Evolutionary conservation across 306 rosid genomes (phyloP).

Genomic region (Dicorynia guianensis): DNA sequence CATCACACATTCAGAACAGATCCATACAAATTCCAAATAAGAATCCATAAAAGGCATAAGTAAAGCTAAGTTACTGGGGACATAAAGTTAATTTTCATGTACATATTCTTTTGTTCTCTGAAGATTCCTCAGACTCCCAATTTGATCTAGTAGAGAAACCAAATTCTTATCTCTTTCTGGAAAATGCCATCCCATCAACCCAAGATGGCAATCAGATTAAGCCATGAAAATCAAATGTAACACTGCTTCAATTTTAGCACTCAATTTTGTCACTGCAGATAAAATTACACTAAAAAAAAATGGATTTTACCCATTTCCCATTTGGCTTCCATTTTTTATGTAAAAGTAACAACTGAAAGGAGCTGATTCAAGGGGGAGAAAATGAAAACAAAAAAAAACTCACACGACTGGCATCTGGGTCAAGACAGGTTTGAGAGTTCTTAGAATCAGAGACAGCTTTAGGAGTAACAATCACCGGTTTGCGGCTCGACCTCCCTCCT

Average conservation of each 20-base stretch:
- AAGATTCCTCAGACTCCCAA: not conserved
- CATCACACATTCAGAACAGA: slow-evolving; percentile 20
- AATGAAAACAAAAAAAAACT: slow-evolving; percentile 28
- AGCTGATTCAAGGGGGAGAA: too few relatives aligned
- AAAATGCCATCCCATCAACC: not conserved
- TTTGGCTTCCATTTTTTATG: not conserved
- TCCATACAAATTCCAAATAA: slow-evolving; percentile 16
- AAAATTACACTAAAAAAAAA: slow-evolving; percentile 15
- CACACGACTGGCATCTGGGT: slow-evolving; percentile 97
- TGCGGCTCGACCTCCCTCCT: slow-evolving; percentile 19
- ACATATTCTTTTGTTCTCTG: not conserved
- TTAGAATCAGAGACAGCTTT: slow-evolving; percentile 93
- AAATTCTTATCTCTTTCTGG: not conserved
- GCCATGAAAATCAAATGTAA: slow-evolving; percentile 5
- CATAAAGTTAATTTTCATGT: too few relatives aligned
- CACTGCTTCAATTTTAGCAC: slow-evolving; percentile 3
- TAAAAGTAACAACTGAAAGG: too few relatives aligned
- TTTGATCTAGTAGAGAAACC: slow-evolving; percentile 15
- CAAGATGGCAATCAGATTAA: not conserved
- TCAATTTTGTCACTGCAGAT: not conserved
- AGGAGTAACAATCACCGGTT: slow-evolving; percentile 65
- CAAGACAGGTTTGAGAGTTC: slow-evolving; percentile 94
- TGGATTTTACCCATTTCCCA: too few relatives aligned
- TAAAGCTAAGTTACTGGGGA: not conserved
- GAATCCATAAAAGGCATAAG: not conserved